Conservation (phyloP, 257 asterid genomes). For the Solanum chiquidenum region DNA sequence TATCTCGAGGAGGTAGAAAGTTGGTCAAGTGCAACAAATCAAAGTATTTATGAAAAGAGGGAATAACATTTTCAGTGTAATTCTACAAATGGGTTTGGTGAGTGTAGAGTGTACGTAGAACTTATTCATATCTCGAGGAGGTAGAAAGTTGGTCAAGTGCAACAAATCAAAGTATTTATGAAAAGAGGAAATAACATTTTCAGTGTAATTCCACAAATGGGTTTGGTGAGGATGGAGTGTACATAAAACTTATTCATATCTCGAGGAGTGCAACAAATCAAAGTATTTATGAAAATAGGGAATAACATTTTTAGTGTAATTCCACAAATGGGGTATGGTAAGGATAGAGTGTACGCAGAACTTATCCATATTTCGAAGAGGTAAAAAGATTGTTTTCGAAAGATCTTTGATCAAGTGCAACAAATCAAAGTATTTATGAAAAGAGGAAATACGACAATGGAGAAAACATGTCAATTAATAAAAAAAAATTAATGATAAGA, state of each 20-base stretch:
- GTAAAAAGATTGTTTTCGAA: rapidly evolving
- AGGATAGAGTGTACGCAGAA: too few relatives aligned
- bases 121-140: background rate
- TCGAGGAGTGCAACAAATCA: too few relatives aligned
- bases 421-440: background rate
- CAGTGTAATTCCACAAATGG: too few relatives aligned
- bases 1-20: background rate
- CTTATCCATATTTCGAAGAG: too few relatives aligned
- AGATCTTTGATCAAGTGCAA: background rate
- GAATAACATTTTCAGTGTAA: background rate
- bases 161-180: background rate
- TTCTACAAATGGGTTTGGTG: background rate
- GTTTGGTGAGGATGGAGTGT: too few relatives aligned
- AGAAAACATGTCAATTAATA: background rate
- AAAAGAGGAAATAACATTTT: too few relatives aligned
- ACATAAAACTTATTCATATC: too few relatives aligned
- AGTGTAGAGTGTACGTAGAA: rapidly evolving
- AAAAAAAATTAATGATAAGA: background rate
- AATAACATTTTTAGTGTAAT: too few relatives aligned
- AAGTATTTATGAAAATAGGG: too few relatives aligned
- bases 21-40: background rate
- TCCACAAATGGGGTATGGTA: background rate
- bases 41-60: background rate
- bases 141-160: too few relatives aligned
- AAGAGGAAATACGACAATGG: background rate